phyloP scores from a whole-genome alignment of 768 basidiomycete genomes.

The Inosperma sp. region DNA sequence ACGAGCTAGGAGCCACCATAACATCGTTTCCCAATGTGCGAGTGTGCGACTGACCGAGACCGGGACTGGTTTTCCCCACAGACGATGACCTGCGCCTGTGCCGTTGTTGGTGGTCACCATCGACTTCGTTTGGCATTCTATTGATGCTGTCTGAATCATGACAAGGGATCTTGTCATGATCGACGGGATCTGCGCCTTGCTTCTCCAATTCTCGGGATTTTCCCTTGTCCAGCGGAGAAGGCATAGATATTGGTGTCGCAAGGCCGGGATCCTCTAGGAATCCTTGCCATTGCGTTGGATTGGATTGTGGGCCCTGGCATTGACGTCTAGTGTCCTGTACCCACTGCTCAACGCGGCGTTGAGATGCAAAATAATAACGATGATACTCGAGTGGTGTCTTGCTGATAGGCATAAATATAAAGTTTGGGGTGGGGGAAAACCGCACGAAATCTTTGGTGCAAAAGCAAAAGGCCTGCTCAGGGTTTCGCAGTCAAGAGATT shows the following conservation, averaged over 20 bases:
- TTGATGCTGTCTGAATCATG: too few relatives aligned
- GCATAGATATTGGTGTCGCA: constrained; percentile 9
- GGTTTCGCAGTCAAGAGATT: neutral
- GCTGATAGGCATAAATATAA: constrained; percentile 29
- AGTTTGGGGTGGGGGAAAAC: neutral
- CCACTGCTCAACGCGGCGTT: constrained; percentile 29
- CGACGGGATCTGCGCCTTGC: too few relatives aligned
- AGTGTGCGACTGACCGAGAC: neutral
- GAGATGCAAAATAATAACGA: constrained; percentile 26
- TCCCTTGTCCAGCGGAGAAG: constrained; percentile 1
- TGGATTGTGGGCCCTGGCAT: constrained; percentile 9
- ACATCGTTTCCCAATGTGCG: neutral
- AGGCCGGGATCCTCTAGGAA: constrained; percentile 8
- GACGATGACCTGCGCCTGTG: too few relatives aligned
- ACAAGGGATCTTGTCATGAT: too few relatives aligned
- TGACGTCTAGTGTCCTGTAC: constrained; percentile 22
- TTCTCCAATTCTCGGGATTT: too few relatives aligned
- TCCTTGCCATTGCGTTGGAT: neutral
- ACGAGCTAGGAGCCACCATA: neutral
- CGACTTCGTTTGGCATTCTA: too few relatives aligned
- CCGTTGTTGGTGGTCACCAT: too few relatives aligned
- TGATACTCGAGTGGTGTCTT: constrained; percentile 24
- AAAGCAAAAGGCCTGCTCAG: neutral
- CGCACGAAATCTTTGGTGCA: neutral
- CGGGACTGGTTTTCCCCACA: too few relatives aligned